Base-by-base conservation (phyloP, 2,329 filamentous ascomycete species). In the Domatiomyces globalis region DNA sequence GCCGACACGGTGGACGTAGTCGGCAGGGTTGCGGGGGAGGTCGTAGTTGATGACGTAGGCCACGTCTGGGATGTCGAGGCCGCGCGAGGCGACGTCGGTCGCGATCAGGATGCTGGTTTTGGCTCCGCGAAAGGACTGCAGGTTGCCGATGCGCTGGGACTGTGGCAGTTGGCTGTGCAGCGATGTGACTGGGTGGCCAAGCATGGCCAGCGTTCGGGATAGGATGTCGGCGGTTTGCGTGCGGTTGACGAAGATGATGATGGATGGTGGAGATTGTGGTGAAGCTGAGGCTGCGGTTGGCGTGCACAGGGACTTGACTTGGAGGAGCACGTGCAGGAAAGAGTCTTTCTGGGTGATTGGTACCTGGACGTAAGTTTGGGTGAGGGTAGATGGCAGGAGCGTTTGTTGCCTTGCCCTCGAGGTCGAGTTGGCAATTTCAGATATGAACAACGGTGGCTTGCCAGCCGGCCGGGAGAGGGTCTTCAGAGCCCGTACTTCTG, bases 1-100 rank as follows among this genome's bases (percentile, higher is more conserved):
- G 66, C 92, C 92, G 48, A 95, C 90, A 10, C 92, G 81, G 71
- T 98, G 92, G 58, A 98, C 92, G 67, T 98, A 98, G 68, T 95
- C 90, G 66, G 95, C 89, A 2, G 90, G 87, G 64, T 95, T 87
- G n/a, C 90, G 81, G 0, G 92, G 92, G 0, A 98, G 80, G 65
- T 98, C 92, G 68, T 89, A 98, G 69, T 98, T 96, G 63, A 98
- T 73, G 2, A 98, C 92, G 15, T 96, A 70, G 50, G 79, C 83
- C 5, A 96, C 90, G 59, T 88, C 85, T 1, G 90, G 90, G 55
- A 98, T 95, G 70, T 98, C 92, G 3, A 98, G 78, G 75, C 92
- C 92, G 66, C 92, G 80, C 18, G 88, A 86, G 0, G 92, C 92
- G 12, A 98, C 89, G 65, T 98, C 92, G 0, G 92, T 98, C 1